phyloP scores from a whole-genome alignment of 805 yeast genomes.

The Suhomyces kilbournensis region DNA sequence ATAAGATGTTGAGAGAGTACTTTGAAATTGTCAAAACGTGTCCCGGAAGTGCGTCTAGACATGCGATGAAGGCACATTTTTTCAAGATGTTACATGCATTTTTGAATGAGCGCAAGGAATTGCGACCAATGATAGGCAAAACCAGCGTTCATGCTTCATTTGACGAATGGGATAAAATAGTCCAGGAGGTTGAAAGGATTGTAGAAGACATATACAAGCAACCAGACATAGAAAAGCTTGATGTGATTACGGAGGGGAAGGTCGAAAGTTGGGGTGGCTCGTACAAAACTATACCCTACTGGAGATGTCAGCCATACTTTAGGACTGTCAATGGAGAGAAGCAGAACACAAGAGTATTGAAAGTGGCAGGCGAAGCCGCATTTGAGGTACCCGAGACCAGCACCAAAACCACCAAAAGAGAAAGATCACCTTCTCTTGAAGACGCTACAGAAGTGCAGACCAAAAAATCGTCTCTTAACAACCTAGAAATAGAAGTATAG shows the following conservation, averaged over 20 bases:
- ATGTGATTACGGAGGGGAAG: constrained; percentile 53
- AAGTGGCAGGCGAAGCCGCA: constrained; percentile 33
- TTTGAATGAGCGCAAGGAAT: constrained; percentile 69
- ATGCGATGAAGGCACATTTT: constrained; percentile 88
- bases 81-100: constrained; percentile 85
- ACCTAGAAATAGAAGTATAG: not conserved
- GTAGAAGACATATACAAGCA: constrained; percentile 57
- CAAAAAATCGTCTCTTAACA: not conserved
- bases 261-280: constrained; percentile 71
- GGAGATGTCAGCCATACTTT: constrained; percentile 97
- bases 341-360: constrained; percentile 35
- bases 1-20: constrained; percentile 77
- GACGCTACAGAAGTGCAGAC: not conserved
- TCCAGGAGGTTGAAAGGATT: constrained; percentile 60
- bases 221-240: constrained; percentile 53
- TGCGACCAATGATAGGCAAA: constrained; percentile 69
- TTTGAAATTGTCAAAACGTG: constrained; percentile 70
- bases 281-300: constrained; percentile 81
- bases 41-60: constrained; percentile 69
- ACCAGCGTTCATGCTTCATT: constrained; percentile 38
- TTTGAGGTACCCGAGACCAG: constrained; percentile 5
- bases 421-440: constrained; percentile 2
- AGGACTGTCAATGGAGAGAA: constrained; percentile 79
- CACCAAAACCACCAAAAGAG: constrained; percentile 3
- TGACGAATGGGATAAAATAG: constrained; percentile 49